phyloP scores from a whole-genome alignment of 2,329 filamentous ascomycete species.

The Akanthomyces lecanii region DNA sequence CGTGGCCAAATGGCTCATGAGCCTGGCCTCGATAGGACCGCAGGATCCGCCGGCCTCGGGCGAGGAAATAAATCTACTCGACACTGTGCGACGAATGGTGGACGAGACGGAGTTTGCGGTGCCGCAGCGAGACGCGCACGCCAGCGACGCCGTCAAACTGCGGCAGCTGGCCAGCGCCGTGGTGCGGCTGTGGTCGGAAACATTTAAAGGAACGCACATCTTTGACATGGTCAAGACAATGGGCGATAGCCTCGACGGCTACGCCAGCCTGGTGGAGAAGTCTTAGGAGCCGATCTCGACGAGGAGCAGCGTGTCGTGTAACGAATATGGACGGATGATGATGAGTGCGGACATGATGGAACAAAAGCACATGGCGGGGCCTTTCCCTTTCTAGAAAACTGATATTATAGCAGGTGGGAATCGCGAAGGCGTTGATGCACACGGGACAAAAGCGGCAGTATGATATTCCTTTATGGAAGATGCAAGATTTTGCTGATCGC shows the following conservation, averaged over 20 bases:
- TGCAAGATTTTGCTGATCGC: no score
- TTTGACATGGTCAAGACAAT: constrained; percentile 58
- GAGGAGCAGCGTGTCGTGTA: background rate
- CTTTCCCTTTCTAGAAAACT: background rate
- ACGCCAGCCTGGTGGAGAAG: constrained; percentile 54
- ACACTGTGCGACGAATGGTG: constrained; percentile 54
- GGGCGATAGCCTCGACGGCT: constrained; percentile 52
- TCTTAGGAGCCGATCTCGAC: constrained; percentile 3
- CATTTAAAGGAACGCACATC: constrained; percentile 58
- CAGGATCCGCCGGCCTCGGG: constrained; percentile 45
- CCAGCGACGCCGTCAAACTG: constrained; percentile 48
- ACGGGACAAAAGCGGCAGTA: no score
- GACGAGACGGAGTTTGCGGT: constrained; percentile 61
- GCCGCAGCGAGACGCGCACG: constrained; percentile 42
- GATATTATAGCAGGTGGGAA: no score
- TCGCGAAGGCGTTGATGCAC: no score
- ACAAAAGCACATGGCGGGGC: background rate
- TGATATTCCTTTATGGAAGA: no score
- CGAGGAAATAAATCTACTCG: constrained; percentile 52
- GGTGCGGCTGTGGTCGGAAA: constrained; percentile 57
- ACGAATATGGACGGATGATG: background rate
- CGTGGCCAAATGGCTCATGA: constrained; percentile 58
- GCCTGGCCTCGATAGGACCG: constrained; percentile 48
- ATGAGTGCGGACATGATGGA: background rate
- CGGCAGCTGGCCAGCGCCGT: constrained; percentile 55